Percentiles rank a stretch among this genome's conserved stretches.
phyloP scores from a whole-genome alignment of 768 basidiomycete species.

The Hygrophoropsis aurantiaca region DNA sequence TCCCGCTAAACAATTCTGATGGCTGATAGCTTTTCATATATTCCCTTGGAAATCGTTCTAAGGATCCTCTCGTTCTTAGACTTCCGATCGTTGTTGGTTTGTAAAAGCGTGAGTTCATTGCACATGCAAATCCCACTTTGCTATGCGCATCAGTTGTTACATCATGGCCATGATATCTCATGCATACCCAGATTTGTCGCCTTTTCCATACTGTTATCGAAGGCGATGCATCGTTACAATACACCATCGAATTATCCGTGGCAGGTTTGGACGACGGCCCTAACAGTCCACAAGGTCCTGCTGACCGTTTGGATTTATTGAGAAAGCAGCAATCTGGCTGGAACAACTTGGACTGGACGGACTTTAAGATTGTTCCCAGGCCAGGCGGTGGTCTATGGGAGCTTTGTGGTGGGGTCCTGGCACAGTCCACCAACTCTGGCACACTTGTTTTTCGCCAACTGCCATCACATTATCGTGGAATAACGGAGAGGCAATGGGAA shows the following conservation, averaged over 20 bases:
- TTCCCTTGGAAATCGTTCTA: conserved; percentile 25
- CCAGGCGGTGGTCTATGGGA: conserved; percentile 50
- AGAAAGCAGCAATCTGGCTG: conserved; percentile 38
- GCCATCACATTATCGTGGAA: conserved; percentile 48
- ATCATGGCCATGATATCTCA: no score
- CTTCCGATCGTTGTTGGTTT: conserved; percentile 25
- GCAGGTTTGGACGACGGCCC: conserved; percentile 43
- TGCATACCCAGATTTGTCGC: conserved; percentile 30
- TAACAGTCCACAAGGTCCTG: conserved; percentile 21
- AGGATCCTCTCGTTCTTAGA: conserved; percentile 18
- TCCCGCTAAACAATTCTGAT: no score
- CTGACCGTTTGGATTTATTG: conserved; percentile 40
- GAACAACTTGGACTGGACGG: conserved; percentile 37
- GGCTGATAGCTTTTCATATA: conserved; percentile 8
- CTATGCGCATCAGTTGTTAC: no score
- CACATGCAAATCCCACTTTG: no score
- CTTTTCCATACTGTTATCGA: conserved; percentile 27
- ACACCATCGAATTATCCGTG: conserved; percentile 44
- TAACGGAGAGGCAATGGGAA: conserved; percentile 46
- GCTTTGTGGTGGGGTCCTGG: conserved; percentile 57
- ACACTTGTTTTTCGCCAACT: conserved; percentile 46
- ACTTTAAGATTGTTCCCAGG: conserved; percentile 37
- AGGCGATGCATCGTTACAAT: conserved; percentile 35
- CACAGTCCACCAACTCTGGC: conserved; percentile 30
- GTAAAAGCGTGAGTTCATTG: conserved; percentile 20